Conservation (phyloP, 352 stramenopile species). For the Aphanomyces stellatus region DNA sequence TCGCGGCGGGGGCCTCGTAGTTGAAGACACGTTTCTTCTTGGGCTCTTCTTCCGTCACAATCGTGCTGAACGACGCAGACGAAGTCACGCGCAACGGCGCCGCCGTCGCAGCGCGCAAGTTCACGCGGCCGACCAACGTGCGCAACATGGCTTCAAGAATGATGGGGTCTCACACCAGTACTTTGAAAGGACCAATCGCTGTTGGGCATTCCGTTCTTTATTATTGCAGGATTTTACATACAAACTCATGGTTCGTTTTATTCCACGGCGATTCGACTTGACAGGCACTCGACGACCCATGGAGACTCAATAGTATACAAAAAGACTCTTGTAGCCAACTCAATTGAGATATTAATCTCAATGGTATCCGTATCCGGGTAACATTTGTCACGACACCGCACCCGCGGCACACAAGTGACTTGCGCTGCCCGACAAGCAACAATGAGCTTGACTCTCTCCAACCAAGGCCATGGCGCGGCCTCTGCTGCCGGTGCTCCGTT, state of each 20-base stretch:
- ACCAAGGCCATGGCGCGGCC: too few relatives aligned
- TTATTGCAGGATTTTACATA: neutral
- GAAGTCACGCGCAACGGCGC: too few relatives aligned
- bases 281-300: neutral
- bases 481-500: too few relatives aligned
- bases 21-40: constrained; percentile 1
- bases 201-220: neutral
- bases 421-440: neutral
- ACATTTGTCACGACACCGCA: neutral
- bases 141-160: constrained; percentile 14
- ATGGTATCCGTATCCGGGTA: neutral
- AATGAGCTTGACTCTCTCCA: too few relatives aligned
- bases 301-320: neutral
- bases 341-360: too few relatives aligned
- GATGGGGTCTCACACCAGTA: neutral
- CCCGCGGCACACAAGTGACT: neutral
- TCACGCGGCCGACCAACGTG: neutral
- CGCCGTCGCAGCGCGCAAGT: too few relatives aligned
- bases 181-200: neutral
- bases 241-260: neutral
- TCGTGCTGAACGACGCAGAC: neutral
- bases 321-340: too few relatives aligned
- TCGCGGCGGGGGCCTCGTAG: neutral
- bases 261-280: too few relatives aligned
- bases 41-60: neutral